A percentile compares a stretch with the other conserved stretches of the same genome.
Conservation (phyloP, 768 basidiomycete species). For the Boletus sp. region DNA sequence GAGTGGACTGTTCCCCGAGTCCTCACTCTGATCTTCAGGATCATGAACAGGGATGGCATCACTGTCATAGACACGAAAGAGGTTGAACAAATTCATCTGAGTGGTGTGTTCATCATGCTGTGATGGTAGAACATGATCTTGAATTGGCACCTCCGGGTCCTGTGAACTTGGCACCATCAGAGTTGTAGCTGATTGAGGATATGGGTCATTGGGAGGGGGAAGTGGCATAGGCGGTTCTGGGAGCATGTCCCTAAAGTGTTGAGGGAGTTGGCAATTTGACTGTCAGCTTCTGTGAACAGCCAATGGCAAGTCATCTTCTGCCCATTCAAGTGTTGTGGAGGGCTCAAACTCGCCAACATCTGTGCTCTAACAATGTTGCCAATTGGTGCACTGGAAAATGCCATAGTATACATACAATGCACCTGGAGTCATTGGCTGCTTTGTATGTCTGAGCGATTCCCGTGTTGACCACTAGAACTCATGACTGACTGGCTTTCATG, state of each 20-base stretch:
- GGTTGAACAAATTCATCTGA: neutral
- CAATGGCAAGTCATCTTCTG: neutral
- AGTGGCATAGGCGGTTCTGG: neutral
- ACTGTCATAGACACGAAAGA: neutral
- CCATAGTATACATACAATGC: neutral
- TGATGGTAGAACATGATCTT: neutral
- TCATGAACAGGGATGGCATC: neutral
- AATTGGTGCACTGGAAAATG: neutral
- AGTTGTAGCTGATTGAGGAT: neutral
- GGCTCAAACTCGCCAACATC: neutral
- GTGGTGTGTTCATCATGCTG: neutral
- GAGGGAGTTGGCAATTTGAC: neutral
- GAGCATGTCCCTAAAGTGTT: neutral
- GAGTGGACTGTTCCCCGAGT: neutral
- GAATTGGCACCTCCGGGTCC: neutral
- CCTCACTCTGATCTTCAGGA: neutral
- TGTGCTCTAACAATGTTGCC: neutral
- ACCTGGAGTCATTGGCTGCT: neutral
- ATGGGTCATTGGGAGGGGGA: neutral
- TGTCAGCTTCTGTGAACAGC: neutral
- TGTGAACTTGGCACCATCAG: neutral
- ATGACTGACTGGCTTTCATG: neutral
- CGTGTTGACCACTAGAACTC: neutral
- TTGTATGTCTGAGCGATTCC: neutral
- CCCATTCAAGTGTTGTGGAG: neutral